Evolutionary conservation across 1,284 basidiomycete genomes (phyloP), one percentile per base, ranked within the genome.

Genomic region (Apiotrichum porosum): DNA sequence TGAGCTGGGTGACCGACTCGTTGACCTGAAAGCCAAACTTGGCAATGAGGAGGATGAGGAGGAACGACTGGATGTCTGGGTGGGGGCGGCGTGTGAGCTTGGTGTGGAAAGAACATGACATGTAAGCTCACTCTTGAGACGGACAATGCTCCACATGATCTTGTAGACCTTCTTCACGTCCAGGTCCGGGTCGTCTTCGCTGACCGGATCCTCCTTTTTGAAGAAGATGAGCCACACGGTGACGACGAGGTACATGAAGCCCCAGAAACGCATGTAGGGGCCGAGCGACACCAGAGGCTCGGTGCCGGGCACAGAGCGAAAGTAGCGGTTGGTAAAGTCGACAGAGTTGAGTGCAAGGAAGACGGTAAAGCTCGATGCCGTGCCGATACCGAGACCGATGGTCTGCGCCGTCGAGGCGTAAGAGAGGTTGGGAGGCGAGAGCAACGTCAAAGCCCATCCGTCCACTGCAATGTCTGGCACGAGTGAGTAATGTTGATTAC

Each of bases 401-500:
- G 95, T 98, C 72, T 99, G 95, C 42, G 94, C 97, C 4, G 94
- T 98, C 22, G 90, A 94, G 6, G 95, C 95, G 66, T 95, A 99
- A 18, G 91, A 90, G 34, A 98, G 76, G 66, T 93, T 95, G 56
- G 94, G 92, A 54, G 91, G 84, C 2, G 94, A 97, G 45, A 99
- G 82, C 37, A 99, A 82, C 3, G 92, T 97, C 45, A 98, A 80
- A 9, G 95, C 95, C 95, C 95, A 99, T 34, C 92, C 94, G 65
- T 98, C 94, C 17, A 98, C 94, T 39, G 94, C 94, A 56, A 97
- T 97, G 71, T 98, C 94, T 28, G 26, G 8, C 8, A 28, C n/a
- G 26, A 88, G 52, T 13, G 45, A 37, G 10, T 28, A 17, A 28
- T 6, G 26, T 28, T 28, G 26, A 12, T 28, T 28, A 12, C 26